Evolutionary conservation across 176 grass and related monocot species (phyloP).

Genomic region (Triticum timopheevii): DNA sequence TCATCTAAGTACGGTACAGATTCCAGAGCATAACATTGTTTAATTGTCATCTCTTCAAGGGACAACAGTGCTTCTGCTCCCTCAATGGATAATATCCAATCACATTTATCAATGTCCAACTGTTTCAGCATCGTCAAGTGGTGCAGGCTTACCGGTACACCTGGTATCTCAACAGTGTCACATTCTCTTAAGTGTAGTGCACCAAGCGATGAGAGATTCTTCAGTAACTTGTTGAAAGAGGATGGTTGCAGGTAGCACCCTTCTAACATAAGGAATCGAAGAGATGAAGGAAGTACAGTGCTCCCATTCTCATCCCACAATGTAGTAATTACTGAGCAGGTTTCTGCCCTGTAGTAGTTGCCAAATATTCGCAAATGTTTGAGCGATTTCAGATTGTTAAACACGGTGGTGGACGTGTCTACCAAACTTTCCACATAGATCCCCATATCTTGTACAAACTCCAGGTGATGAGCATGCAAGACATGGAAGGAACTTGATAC

Average conservation of each 20-base stretch:
- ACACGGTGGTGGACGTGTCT: neutral
- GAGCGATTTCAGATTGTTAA: slow-evolving; percentile 6
- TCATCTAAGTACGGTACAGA: neutral
- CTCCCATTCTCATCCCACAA: neutral
- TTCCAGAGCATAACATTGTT: neutral
- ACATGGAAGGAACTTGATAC: slow-evolving; percentile 18
- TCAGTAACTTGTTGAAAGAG: slow-evolving; percentile 10
- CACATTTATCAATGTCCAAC: neutral
- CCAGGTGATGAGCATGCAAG: slow-evolving; percentile 31
- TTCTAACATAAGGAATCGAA: neutral
- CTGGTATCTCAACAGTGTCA: neutral
- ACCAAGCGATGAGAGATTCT: neutral
- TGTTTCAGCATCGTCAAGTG: neutral
- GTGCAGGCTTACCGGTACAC: neutral
- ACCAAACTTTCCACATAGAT: neutral
- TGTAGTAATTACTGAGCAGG: neutral
- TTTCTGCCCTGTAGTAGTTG: neutral
- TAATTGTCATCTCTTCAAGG: neutral
- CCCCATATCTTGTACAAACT: neutral
- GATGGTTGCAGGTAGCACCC: neutral
- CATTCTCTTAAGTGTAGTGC: too few species aligned
- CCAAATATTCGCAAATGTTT: neutral
- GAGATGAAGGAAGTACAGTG: neutral
- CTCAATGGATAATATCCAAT: slow-evolving; percentile 7
- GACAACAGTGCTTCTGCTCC: slow-evolving; percentile 6